Evolutionary conservation across 495 filamentous ascomycete genomes (phyloP), one percentile per base, ranked within the genome.

Genomic region (Tuber aestivum): DNA sequence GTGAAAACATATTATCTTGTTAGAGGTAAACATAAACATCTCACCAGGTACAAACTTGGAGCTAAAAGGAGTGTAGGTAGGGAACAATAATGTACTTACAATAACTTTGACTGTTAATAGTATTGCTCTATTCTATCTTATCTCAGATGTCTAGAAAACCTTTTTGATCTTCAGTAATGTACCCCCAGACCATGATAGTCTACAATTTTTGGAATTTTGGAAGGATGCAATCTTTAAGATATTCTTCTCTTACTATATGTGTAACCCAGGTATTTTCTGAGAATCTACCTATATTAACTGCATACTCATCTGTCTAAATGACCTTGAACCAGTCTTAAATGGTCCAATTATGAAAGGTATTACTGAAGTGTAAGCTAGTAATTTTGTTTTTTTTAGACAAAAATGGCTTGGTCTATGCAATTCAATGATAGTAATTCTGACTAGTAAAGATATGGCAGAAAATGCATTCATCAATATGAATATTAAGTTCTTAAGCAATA

Each of bases 1-100:
- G n/a, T n/a, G n/a, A n/a, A n/a, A n/a, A n/a, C n/a, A n/a, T n/a
- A 32, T 50, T n/a, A 45, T 75, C 69, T 27, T 75, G 68, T 42
- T 56, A 41, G 1, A 75, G 20, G n/a, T 71, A 75, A 61, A 41
- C 35, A 27, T 61, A 75, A 35, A 71, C 32, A 4, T 18, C 42
- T 70, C 23, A 1, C 10, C 27, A 9, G 73, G 35, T 23, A 75
- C 1, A 16, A n/a, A n/a, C n/a, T 2, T 50, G 1, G 21, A 50
- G 73, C 41, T 32, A 70, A 56, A 70, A 75, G n/a, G 73, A 41
- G 20, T 42, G 23, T 0, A 75, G 20, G 27, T 75, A 18, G 18
- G 16, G 65, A 27, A 16, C 32, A 56, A 75, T 21, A 70, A 75
- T 75, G 40, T 70, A 9, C 12, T 70, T n/a, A 56, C 68, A 75